Base-by-base conservation (phyloP, 139 green algal species). In the Chlamydomonas schloesseri region DNA sequence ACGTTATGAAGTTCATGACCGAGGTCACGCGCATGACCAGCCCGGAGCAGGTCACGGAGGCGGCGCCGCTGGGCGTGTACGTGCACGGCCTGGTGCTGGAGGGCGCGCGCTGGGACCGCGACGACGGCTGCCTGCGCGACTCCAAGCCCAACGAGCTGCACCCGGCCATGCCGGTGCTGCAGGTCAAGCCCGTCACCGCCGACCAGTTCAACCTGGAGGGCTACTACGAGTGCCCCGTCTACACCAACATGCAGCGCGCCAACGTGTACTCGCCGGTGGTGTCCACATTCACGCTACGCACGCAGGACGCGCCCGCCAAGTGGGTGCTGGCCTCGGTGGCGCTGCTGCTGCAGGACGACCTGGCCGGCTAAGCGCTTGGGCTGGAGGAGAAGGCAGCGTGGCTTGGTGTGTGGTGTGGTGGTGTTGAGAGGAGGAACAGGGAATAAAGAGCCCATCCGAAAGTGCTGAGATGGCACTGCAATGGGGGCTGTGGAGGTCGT, bases 1-100 rank as follows among this genome's bases (percentile, higher is more conserved):
- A 98, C 89, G 93, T 96, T 34, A 97, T 98, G 95, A 93, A 93
- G 83, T 97, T 97, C 77, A 93, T 96, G 87, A 98, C 95, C 29
- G 95, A 97, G 57, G 82, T 93, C 31, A 93, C 89, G 17, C 65
- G 69, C n/a, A 81, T 90, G 71, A 86, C 76, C 14, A 85, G 26
- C n/a, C 72, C 81, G 6, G 89, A 92, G 57, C 83, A 93, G 67
- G 86, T 97, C 42, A 92, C 84, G 18, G 95, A 97, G 88, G 71
- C 93, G 34, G 90, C 94, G 15, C 72, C 89, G 24, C 79, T 96
- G 53, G 94, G 95, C 58, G 90, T 92, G 34, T 98, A 97, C 90
- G 93, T 97, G 65, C 93, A 97, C 89, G 95, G 94, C 36, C 73
- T 97, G 65, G 89, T 93, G 31, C 86, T 98, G 71, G 95, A 98